A percentile compares a stretch with the other conserved stretches of the same genome.
Conservation (phyloP, 108 stramenopile species). For the Skeletonema marinoi region DNA sequence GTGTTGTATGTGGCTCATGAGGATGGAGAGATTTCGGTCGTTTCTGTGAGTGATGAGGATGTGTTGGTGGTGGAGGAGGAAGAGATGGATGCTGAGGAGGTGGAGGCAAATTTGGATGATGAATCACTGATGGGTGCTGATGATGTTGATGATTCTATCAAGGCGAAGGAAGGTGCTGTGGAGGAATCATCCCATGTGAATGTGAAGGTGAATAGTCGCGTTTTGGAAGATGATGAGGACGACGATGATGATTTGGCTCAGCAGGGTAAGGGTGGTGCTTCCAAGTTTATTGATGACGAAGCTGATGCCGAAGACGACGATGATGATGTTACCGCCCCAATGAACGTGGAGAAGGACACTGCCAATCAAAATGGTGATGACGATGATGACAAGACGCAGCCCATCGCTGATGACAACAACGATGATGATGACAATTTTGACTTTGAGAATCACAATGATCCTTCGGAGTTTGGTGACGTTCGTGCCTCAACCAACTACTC, state of each 20-base stretch:
- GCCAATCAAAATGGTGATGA: constrained; percentile 7
- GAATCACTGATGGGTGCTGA: not conserved
- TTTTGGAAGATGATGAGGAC: constrained; percentile 35
- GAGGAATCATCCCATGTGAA: constrained; percentile 5
- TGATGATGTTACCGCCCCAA: constrained; percentile 20
- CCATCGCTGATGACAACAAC: constrained; percentile 17
- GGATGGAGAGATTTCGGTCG: constrained; percentile 31
- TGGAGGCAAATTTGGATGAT: not conserved
- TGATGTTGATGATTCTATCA: not conserved
- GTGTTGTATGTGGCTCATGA: constrained; percentile 50
- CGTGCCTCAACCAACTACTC: not conserved
- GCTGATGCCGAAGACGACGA: constrained; percentile 51
- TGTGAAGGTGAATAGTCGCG: not conserved
- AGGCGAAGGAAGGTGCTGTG: not conserved
- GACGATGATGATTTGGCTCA: constrained; percentile 27
- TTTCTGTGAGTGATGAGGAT: not conserved
- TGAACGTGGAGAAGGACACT: not conserved
- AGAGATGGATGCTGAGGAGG: not conserved
- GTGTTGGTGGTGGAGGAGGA: not conserved
- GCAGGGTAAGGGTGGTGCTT: constrained; percentile 11
- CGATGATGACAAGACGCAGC: constrained; percentile 11
- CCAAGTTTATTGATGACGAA: constrained; percentile 59
- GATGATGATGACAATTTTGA: constrained; percentile 30
- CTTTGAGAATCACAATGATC: constrained; percentile 39
- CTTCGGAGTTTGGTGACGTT: constrained; percentile 6